A percentile compares a stretch with the other conserved stretches of the same genome.
Conservation (phyloP, 2,329 filamentous ascomycete genomes). For the Penicillium sp. region DNA sequence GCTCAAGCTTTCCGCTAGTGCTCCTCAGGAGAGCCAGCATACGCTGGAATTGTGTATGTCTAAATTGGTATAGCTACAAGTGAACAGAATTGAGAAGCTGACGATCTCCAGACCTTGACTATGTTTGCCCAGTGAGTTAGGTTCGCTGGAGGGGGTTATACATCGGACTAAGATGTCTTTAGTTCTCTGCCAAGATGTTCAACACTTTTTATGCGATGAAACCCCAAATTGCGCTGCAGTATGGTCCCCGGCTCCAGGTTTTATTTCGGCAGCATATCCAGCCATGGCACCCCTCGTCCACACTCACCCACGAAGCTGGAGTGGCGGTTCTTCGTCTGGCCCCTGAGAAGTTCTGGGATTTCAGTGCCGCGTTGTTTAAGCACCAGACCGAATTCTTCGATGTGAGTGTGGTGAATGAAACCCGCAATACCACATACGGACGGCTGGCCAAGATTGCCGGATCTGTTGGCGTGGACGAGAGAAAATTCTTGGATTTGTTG, state of each 20-base stretch:
- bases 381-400: conserved; percentile 81
- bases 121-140: conserved; percentile 69
- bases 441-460: conserved; percentile 74
- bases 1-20: conserved; percentile 39
- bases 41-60: conserved; percentile 41
- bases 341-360: conserved; percentile 76
- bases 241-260: conserved; percentile 64
- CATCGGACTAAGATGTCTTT: conserved; percentile 4
- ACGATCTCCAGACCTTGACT: conserved; percentile 67
- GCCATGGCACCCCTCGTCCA: conserved; percentile 90
- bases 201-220: conserved; percentile 71
- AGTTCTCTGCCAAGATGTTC: conserved; percentile 72
- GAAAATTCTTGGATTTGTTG: conserved; percentile 68
- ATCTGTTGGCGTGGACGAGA: conserved; percentile 66
- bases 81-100: neutral
- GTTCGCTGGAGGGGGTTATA: neutral
- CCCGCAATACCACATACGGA: conserved; percentile 78
- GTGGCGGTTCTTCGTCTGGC: conserved; percentile 73
- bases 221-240: conserved; percentile 62
- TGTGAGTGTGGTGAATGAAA: conserved; percentile 77
- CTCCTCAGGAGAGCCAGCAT: conserved; percentile 27
- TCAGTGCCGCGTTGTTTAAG: conserved; percentile 67
- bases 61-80: neutral
- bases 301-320: conserved; percentile 70
- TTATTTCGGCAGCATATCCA: conserved; percentile 91